A percentile compares a stretch with the other conserved stretches of the same genome.
Evolutionary conservation across 495 filamentous ascomycete species (phyloP).

Genomic region (Cladorrhinum samala): DNA sequence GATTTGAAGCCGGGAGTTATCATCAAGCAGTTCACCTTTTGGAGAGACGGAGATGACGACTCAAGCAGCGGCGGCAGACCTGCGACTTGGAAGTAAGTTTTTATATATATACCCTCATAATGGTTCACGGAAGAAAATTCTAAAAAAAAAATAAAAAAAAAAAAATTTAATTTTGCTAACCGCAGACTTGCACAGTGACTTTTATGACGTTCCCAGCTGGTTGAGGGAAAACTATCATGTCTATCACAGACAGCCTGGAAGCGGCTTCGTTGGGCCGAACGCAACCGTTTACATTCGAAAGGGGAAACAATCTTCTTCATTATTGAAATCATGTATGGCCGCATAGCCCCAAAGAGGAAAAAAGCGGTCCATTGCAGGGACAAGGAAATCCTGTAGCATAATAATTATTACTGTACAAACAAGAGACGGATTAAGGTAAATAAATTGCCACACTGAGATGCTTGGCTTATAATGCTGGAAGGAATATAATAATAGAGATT

Average conservation of each 20-base stretch:
- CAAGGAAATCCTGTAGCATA: neutral
- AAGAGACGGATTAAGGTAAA: neutral
- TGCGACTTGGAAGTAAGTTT: neutral
- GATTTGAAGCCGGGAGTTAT: slow-evolving; percentile 3
- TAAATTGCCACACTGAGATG: no score
- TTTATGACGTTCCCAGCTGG: slow-evolving; percentile 8
- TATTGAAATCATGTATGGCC: neutral
- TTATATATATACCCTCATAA: no score
- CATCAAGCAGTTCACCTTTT: slow-evolving; percentile 8
- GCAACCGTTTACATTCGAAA: slow-evolving; percentile 16
- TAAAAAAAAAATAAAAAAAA: no score
- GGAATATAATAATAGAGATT: no score
- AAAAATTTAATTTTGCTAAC: no score
- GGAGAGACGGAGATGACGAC: slow-evolving; percentile 6
- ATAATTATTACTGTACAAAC: neutral
- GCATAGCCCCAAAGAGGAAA: no score
- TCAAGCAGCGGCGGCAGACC: neutral
- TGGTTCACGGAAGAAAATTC: no score
- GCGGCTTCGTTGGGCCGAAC: slow-evolving; percentile 9
- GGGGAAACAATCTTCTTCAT: neutral
- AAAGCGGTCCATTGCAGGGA: no score
- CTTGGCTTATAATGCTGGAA: no score
- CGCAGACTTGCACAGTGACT: neutral
- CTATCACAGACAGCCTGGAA: neutral
- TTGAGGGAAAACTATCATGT: slow-evolving; percentile 12